Base-by-base conservation (phyloP, 2,329 filamentous ascomycete species). In the Nigrospora oryzae region DNA sequence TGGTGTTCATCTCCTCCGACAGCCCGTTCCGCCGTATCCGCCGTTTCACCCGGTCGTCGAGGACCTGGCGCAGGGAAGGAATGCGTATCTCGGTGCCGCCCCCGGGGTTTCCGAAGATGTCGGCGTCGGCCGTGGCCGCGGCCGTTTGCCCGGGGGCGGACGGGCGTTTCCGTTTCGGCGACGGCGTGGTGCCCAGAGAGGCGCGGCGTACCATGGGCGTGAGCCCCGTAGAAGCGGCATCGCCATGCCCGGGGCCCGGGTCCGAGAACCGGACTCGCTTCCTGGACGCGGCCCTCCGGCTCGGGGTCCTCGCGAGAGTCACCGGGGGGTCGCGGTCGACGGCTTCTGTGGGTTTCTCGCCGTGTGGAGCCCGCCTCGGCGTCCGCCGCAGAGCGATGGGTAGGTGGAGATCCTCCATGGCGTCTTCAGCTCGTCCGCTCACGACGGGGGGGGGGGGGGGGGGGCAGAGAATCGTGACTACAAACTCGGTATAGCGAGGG, bases 231-330 rank as follows among this genome's bases (percentile, higher is more conserved):
- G 70, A 66, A 11, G 53, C 53, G 5, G 48, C 44, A 16, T 46
- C 45, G 33, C 52, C 45, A 11, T 58, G 48, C 0, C 63, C 56
- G 1, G 67, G 65, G 0, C 74, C 76, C 10, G 76, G 75, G 36
- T 81, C 77, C 0, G 79, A 82, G 60, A 81, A 80, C 34, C 78
- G 74, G 17, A 81, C 76, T 46, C 67, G 66, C 51, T 74, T 75
- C 53, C 68, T 74, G 2, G 59, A 42, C 23, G 50, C 58, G 14
- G 49, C 44, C 42, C 57, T 61, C 13, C 34, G 15, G 49, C 51
- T 60, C 47, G 55, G 62, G 33, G 56, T 64, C 34, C 50, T 61
- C 13, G 50, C 45, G 17, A 37, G 19, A n/a, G 40, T 19, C 12
- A 16, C 35, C 16, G 14, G 19, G 10, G 23, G 13, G 13, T 12